phyloP scores from a whole-genome alignment of 2,329 filamentous ascomycete genomes.

The Plenodomus tracheiphilus region DNA sequence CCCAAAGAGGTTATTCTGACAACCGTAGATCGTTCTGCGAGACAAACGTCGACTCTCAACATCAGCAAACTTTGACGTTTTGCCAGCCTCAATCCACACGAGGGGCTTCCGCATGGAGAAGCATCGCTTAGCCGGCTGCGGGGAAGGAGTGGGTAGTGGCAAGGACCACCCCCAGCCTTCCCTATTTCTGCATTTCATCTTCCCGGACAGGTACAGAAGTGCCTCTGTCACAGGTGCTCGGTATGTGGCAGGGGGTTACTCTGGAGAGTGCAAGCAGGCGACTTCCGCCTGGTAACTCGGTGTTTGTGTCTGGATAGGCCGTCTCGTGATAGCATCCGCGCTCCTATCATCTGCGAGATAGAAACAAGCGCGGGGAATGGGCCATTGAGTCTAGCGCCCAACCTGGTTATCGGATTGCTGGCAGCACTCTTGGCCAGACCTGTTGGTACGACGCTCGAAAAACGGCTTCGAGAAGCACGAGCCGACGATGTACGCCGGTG shows the following conservation, averaged over 20 bases:
- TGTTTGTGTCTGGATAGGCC: conserved; percentile 18
- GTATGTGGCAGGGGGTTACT: conserved; percentile 5
- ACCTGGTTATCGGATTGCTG: conserved; percentile 32
- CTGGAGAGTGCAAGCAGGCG: conserved; percentile 22
- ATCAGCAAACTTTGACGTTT: background rate
- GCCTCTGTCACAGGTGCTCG: background rate
- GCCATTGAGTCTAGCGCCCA: conserved; percentile 17
- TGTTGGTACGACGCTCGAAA: conserved; percentile 5
- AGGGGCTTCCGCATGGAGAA: conserved; percentile 10
- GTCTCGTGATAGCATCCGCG: conserved; percentile 19
- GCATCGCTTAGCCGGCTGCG: conserved; percentile 8
- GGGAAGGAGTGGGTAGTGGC: conserved; percentile 6
- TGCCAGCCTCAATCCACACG: conserved; percentile 3
- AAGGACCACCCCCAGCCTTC: background rate
- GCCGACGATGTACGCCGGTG: conserved; percentile 15
- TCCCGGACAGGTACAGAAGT: background rate
- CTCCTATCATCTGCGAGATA: conserved; percentile 18
- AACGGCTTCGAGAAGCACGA: conserved; percentile 22
- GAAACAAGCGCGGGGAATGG: conserved; percentile 15
- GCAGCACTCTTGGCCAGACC: conserved; percentile 9
- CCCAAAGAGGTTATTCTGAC: no score
- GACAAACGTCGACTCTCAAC: no score
- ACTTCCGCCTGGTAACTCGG: conserved; percentile 22
- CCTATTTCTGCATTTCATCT: background rate
- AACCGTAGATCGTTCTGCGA: no score